phyloP scores from a whole-genome alignment of 306 rosid species.

The Canavalia gladiata region DNA sequence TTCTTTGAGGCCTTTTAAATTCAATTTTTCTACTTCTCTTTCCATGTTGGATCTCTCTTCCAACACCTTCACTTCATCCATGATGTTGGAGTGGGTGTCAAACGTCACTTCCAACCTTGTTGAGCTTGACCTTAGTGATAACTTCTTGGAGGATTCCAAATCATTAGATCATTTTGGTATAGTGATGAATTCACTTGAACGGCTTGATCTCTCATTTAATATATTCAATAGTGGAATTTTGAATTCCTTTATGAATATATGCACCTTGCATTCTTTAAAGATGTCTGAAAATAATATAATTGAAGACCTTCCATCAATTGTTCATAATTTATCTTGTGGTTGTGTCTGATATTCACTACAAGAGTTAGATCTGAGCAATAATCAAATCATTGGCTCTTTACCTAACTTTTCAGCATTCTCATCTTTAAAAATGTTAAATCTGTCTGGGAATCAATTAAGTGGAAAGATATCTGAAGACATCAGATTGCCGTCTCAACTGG shows the following conservation, averaged over 20 bases:
- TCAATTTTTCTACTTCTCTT: constrained; percentile 41
- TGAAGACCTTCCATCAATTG: constrained; percentile 2
- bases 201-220: background rate
- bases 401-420: constrained; percentile 13
- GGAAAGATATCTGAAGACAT: constrained; percentile 1
- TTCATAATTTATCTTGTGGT: constrained; percentile 28
- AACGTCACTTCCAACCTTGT: constrained; percentile 18
- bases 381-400: constrained; percentile 29
- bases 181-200: background rate
- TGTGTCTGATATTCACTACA: constrained; percentile 41
- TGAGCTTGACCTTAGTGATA: constrained; percentile 13
- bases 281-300: background rate
- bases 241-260: background rate
- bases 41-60: background rate
- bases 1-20: background rate
- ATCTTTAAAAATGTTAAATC: background rate
- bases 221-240: no score
- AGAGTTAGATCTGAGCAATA: rapidly evolving
- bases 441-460: background rate
- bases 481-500: background rate
- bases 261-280: background rate
- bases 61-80: constrained; percentile 18
- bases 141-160: background rate
- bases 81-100: constrained; percentile 40
- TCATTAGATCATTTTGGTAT: constrained; percentile 14